Percentiles rank a stretch among this genome's conserved stretches.
Evolutionary conservation across 2,329 filamentous ascomycete genomes (phyloP).

Genomic region (Beauveria rudraprayagi): DNA sequence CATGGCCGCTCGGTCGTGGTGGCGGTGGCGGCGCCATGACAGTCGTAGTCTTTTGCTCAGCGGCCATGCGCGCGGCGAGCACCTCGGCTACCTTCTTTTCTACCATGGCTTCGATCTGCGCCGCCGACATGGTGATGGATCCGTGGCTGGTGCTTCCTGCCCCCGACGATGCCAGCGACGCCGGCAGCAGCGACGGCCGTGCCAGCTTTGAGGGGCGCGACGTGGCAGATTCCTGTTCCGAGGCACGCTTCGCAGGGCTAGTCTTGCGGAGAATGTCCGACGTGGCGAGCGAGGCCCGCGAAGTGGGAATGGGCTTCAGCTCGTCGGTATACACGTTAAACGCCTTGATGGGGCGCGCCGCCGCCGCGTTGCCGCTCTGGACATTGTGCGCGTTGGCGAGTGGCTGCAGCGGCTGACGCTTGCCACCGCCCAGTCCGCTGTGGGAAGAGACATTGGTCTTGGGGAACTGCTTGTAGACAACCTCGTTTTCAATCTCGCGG

Average conservation of each 20-base stretch:
- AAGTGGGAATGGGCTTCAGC: slow-evolving; percentile 35
- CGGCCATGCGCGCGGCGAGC: slow-evolving; percentile 61
- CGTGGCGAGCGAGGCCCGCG: slow-evolving; percentile 27
- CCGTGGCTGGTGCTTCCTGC: slow-evolving; percentile 17
- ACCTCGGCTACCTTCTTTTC: slow-evolving; percentile 88
- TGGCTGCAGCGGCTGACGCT: slow-evolving; percentile 71
- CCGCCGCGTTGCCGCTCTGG: slow-evolving; percentile 45
- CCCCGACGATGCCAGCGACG: slow-evolving; percentile 14
- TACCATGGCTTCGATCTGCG: slow-evolving; percentile 82
- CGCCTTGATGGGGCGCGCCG: slow-evolving; percentile 46
- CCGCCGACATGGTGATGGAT: slow-evolving; percentile 50
- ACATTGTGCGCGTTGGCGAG: slow-evolving; percentile 68
- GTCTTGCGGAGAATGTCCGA: slow-evolving; percentile 23
- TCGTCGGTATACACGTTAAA: slow-evolving; percentile 85
- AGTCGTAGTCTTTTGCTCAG: slow-evolving; percentile 33
- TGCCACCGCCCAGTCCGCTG: slow-evolving; percentile 16
- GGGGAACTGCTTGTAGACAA: slow-evolving; percentile 72
- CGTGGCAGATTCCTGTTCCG: slow-evolving; percentile 28
- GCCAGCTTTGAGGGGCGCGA: slow-evolving; percentile 42
- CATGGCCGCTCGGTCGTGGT: slow-evolving; percentile 33
- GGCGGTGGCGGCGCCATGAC: slow-evolving; percentile 24
- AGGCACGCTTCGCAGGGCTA: slow-evolving; percentile 33
- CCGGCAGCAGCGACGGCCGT: slow-evolving; percentile 23
- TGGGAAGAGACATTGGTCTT: slow-evolving; percentile 39
- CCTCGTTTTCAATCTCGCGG: slow-evolving; percentile 90